Base-by-base conservation (phyloP, 1,284 basidiomycete genomes). In the Lignosus rhinocerotis region DNA sequence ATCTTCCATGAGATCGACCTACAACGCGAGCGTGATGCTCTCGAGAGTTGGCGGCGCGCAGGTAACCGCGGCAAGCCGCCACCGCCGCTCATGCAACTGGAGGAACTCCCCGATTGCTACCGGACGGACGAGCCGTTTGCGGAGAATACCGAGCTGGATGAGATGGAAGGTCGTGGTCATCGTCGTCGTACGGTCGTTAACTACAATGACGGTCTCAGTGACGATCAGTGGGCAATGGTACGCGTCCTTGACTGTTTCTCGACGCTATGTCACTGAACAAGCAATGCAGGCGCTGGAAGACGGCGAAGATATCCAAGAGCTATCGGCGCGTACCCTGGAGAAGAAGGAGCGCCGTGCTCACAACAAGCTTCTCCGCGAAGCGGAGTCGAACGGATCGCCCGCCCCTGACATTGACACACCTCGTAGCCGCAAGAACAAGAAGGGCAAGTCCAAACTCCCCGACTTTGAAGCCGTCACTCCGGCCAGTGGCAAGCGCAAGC, bases 81-180 rank as follows among this genome's bases (percentile, higher is more conserved):
- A 0, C 83, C 80, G 52, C 83, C 84, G 0, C 84, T 99, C 42
- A 93, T 99, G 71, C 85, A 90, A 64, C 82, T 97, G 51, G 88
- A 90, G 53, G 97, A 99, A 72, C 82, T 99, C 33, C 96, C 97
- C 0, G 87, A 93, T 43, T 93, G 94, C 71, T 99, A 98, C 73
- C 91, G 90, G 67, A 87, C 77, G 3, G 93, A 94, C 67, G 90
- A 88, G 75, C 88, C 88, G 2, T 92, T 93, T 69, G 87, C 88
- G 55, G 75, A 76, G 49, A 82, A 81, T 65, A 85, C 88, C 55
- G 76, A 85, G 0, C 84, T 92, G 42, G 88, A 92, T 38, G 79
- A 85, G 53, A 67, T 86, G 25, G 90, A 93, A 68, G 92, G 93
- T 47, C 86, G 93, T 61, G 94, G 96, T 43, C 89, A 93, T 70